Conservation (phyloP, 805 yeast species). For the Yarrowia alimentaria region DNA sequence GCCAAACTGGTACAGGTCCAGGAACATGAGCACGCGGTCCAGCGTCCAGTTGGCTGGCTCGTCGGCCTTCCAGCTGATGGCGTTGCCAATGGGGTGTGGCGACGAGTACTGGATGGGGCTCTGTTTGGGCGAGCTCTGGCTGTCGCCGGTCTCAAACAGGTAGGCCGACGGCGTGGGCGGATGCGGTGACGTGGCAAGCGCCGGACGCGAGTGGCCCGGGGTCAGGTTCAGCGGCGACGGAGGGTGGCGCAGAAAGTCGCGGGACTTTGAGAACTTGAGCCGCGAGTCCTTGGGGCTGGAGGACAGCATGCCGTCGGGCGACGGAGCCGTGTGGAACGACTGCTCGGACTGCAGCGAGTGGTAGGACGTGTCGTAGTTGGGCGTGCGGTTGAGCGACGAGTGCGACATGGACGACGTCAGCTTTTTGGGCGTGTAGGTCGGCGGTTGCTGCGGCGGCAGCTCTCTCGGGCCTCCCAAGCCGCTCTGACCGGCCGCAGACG, state of each 20-base stretch:
- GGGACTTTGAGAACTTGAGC: background rate
- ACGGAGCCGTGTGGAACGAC: constrained; percentile 23
- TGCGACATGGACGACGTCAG: background rate
- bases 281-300: constrained; percentile 6
- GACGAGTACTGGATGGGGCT: constrained; percentile 22
- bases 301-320: constrained; percentile 5
- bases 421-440: background rate
- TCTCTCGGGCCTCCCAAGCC: background rate
- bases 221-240: constrained; percentile 10
- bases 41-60: constrained; percentile 68
- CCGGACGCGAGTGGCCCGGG: background rate
- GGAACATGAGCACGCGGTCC: constrained; percentile 66
- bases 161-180: constrained; percentile 15
- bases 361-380: constrained; percentile 16
- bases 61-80: constrained; percentile 23
- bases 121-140: background rate
- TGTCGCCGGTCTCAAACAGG: constrained; percentile 8
- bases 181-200: constrained; percentile 5
- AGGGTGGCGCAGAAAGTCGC: constrained; percentile 3
- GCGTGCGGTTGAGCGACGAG: constrained; percentile 16
- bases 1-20: constrained; percentile 65
- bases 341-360: constrained; percentile 10
- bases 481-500: background rate
- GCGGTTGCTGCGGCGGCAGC: background rate
- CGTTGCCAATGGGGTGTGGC: constrained; percentile 1